These are phyloP conservation scores for Puccinia triticina DNA, from an alignment of 1,284 basidiomycete genomes.

Conservation along the genomic window DNA sequence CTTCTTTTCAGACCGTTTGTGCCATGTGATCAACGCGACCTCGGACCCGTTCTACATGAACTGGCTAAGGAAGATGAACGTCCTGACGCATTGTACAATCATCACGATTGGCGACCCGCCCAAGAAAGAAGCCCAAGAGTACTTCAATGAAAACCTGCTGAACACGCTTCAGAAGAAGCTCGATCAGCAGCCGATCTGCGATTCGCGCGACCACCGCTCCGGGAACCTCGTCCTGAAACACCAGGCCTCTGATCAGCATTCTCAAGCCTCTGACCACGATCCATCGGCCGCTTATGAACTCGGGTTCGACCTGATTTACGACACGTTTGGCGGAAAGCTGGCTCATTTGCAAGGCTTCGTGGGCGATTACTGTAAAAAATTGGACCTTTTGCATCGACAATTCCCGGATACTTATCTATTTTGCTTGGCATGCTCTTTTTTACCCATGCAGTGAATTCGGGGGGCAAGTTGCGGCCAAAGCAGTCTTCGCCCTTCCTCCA, in stretches of 20 bases:
- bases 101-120: conserved; percentile 77
- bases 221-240: conserved; percentile 25
- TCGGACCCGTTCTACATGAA: conserved; percentile 80
- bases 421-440: too few species aligned
- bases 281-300: conserved; percentile 61
- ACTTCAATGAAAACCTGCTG: conserved; percentile 69
- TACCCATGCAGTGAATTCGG: conserved; percentile 47
- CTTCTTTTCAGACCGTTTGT: conserved; percentile 65
- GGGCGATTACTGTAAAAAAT: conserved; percentile 35
- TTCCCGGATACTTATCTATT: too few species aligned
- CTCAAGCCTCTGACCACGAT: not conserved
- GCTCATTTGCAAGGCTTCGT: conserved; percentile 74
- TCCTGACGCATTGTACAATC: conserved; percentile 64
- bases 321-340: conserved; percentile 77
- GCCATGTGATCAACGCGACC: conserved; percentile 79
- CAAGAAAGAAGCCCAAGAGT: conserved; percentile 69
- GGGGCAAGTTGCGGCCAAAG: conserved; percentile 25
- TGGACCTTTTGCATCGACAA: not conserved
- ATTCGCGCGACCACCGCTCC: not conserved
- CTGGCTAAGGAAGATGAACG: conserved; percentile 55
- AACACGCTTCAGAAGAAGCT: conserved; percentile 69
- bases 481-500: conserved; percentile 39
- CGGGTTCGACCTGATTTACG: conserved; percentile 72
- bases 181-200: conserved; percentile 35
- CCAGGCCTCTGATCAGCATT: not conserved